Base-by-base conservation (phyloP, 371 early-diverging fungal genomes). In the Mycotypha africana region DNA sequence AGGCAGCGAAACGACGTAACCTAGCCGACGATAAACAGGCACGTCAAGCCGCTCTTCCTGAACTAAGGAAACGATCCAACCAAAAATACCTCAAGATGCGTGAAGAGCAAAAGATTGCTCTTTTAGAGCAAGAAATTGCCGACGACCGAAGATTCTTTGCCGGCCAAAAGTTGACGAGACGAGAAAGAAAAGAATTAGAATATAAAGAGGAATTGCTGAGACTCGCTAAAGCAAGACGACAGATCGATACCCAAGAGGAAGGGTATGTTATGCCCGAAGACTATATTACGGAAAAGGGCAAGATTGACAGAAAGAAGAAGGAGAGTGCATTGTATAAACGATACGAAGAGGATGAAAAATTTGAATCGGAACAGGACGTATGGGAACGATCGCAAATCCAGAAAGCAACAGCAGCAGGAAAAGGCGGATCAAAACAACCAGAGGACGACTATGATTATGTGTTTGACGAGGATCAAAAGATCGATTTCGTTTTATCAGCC, bases 241-340 rank as follows among this genome's bases (percentile, higher is more conserved):
- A 79, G 24, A 82, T 96, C 36, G 88, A 89, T 51, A 70, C 76
- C 25, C 81, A 82, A 23, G 74, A 76, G 22, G 94, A 91, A 49
- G 92, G 84, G 9, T 98, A 97, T 51, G 64, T 70, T 35, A 89
- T 98, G 89, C 97, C 97, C 2, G 97, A 97, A 55, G 85, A 86
- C 58, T 89, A 91, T 41, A 82, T 88, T 40, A 93, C 93, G 0
- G 96, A 95, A 53, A 92, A 95, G 64, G 97, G 96, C 39, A 92
- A 93, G 53, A 84, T 95, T 33, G 93, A 96, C 56, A 81, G 82
- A 31, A 92, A 95, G 49, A 92, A 89, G 70, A 91, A 92, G 53
- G 91, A 93, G 40, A 76, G 80, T 8, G 92, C 85, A 2, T 66
- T 97, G 11, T 93, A 91, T 62, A 70, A 76, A 52, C 79, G 98